Evolutionary conservation across 2,329 filamentous ascomycete genomes (phyloP).

Genomic region (Scorias spongiosa): DNA sequence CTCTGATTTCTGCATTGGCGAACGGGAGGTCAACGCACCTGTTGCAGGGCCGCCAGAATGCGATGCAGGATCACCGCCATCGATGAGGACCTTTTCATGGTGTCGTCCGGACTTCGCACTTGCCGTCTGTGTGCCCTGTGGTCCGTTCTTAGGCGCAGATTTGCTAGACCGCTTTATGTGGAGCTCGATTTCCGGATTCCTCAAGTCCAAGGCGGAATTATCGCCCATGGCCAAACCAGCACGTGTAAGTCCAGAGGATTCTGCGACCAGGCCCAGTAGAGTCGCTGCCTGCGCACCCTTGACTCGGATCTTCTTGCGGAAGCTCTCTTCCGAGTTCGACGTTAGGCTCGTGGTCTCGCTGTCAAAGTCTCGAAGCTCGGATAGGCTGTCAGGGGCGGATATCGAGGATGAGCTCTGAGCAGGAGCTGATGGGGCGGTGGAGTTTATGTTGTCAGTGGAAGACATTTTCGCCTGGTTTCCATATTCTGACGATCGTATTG

Average conservation of each 20-base stretch:
- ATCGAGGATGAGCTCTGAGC: neutral
- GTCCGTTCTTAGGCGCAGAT: neutral
- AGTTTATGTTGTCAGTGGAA: too few relatives aligned
- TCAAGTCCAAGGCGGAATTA: neutral
- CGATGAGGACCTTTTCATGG: neutral
- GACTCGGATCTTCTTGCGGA: slow-evolving; percentile 7
- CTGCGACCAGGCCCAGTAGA: slow-evolving; percentile 9
- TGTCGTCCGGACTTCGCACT: neutral
- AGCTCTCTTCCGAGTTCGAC: neutral
- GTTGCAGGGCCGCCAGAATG: neutral
- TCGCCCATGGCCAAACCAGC: neutral
- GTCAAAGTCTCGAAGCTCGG: neutral
- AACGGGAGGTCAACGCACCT: neutral
- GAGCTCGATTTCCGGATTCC: neutral
- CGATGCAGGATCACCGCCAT: slow-evolving; percentile 1
- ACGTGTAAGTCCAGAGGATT: neutral
- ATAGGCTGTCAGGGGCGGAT: neutral
- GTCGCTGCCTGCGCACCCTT: slow-evolving; percentile 15
- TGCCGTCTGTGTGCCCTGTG: slow-evolving; percentile 1
- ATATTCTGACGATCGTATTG: neutral
- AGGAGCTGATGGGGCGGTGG: too few relatives aligned
- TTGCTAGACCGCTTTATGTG: neutral
- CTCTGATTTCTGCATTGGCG: neutral
- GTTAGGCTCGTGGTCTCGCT: neutral
- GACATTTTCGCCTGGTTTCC: too few relatives aligned